Evolutionary conservation across 192 early-diverging fungal genomes (phyloP).

Genomic region (Spinellus fusiger): DNA sequence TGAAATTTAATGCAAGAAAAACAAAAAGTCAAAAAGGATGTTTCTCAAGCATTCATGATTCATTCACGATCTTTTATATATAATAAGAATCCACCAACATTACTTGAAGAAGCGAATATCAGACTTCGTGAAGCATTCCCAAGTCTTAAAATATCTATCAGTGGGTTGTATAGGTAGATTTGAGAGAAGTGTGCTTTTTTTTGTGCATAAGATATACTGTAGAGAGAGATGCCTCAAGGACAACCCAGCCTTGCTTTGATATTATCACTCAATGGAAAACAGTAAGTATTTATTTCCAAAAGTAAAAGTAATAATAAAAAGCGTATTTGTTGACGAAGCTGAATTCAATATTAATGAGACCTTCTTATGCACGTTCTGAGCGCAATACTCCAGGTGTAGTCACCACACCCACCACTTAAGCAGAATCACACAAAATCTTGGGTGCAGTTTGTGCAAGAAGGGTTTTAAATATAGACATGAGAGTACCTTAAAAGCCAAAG

Average conservation of each 20-base stretch:
- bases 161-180: not conserved
- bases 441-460: not conserved
- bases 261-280: too few relatives aligned
- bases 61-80: not conserved
- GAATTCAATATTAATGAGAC: not conserved
- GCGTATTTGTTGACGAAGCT: not conserved
- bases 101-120: not conserved
- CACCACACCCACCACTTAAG: not conserved
- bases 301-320: too few relatives aligned
- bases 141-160: not conserved
- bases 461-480: not conserved
- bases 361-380: not conserved
- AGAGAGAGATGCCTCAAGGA: not conserved
- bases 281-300: too few relatives aligned
- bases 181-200: not conserved
- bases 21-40: not conserved
- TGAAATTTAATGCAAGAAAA: not conserved
- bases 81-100: not conserved
- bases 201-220: not conserved
- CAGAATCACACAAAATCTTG: not conserved
- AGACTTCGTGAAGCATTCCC: not conserved
- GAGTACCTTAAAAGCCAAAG: not conserved
- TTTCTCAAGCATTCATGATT: not conserved
- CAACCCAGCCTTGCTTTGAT: not conserved
- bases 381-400: not conserved